These are phyloP conservation scores for Pestalotiopsis sp. DNA, from an alignment of 2,329 filamentous ascomycete genomes.

Conservation along the genomic window DNA sequence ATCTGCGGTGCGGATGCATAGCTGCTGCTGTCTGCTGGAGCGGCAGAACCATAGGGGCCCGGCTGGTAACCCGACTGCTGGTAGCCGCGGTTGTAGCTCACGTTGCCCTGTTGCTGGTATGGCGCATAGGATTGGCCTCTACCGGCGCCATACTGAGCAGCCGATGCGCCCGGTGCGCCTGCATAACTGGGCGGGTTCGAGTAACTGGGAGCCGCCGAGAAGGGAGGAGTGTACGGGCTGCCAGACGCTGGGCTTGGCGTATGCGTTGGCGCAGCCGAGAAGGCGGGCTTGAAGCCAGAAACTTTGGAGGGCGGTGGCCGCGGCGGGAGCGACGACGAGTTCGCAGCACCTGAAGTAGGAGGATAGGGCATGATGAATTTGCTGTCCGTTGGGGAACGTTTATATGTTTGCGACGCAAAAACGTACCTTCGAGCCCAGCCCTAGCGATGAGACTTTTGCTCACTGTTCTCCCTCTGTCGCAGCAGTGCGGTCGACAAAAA, in stretches of 20 bases:
- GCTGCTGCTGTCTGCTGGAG: slow-evolving; percentile 37
- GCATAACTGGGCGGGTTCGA: slow-evolving; percentile 35
- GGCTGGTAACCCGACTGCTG: slow-evolving; percentile 29
- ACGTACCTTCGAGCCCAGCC: slow-evolving; percentile 52
- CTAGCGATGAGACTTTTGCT: slow-evolving; percentile 13
- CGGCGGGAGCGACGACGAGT: slow-evolving; percentile 66
- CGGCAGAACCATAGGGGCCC: slow-evolving; percentile 22
- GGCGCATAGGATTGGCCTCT: slow-evolving; percentile 34
- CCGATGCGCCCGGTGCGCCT: slow-evolving; percentile 37
- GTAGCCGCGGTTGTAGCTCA: slow-evolving; percentile 27
- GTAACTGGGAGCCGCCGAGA: slow-evolving; percentile 28
- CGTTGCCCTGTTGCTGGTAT: slow-evolving; percentile 33
- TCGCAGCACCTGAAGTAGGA: slow-evolving; percentile 75
- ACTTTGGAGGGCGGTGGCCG: slow-evolving; percentile 66
- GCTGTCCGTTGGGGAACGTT: slow-evolving; percentile 32
- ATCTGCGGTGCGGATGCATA: slow-evolving; percentile 66
- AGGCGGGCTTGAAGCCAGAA: slow-evolving; percentile 52
- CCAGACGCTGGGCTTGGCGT: slow-evolving; percentile 30
- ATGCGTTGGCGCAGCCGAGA: slow-evolving; percentile 37
- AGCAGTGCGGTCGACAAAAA: neutral
- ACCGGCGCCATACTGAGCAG: slow-evolving; percentile 43
- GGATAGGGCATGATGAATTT: slow-evolving; percentile 83
- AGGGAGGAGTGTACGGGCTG: slow-evolving; percentile 36
- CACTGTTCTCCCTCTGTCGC: neutral
- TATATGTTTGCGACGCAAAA: slow-evolving; percentile 29